A percentile compares a stretch with the other conserved stretches of the same genome.
These are phyloP conservation scores for Rhynchospora tenuis DNA, from an alignment of 176 grass and related monocot genomes.

Conservation along the genomic window DNA sequence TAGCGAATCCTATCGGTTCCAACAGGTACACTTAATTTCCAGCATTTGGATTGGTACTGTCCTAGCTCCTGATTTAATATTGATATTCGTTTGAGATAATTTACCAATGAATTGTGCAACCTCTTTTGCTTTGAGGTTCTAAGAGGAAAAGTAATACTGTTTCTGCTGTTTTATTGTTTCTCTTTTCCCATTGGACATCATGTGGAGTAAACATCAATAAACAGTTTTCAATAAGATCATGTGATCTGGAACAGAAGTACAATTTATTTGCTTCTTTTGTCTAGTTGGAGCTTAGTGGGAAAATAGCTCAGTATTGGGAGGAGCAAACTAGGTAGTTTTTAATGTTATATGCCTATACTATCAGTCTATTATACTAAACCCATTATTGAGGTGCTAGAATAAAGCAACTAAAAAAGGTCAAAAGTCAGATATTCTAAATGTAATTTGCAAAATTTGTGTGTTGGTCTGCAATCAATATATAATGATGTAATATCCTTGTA, in stretches of 20 bases:
- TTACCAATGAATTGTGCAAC: conserved; percentile 6
- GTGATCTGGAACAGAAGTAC: neutral
- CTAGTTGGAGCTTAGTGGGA: neutral
- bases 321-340: neutral
- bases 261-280: neutral
- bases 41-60: neutral
- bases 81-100: neutral
- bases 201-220: neutral
- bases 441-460: neutral
- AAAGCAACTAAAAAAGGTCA: neutral
- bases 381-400: neutral
- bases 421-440: neutral
- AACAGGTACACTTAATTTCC: conserved; percentile 46
- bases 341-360: neutral
- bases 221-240: neutral
- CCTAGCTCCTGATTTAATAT: neutral
- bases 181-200: neutral
- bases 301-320: neutral
- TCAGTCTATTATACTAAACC: neutral
- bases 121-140: neutral
- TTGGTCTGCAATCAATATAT: neutral
- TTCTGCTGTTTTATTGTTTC: neutral
- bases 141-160: neutral
- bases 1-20: conserved; percentile 55
- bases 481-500: neutral